Base-by-base conservation (phyloP, 352 stramenopile species). In the Pilasporangium apinafurcum region DNA sequence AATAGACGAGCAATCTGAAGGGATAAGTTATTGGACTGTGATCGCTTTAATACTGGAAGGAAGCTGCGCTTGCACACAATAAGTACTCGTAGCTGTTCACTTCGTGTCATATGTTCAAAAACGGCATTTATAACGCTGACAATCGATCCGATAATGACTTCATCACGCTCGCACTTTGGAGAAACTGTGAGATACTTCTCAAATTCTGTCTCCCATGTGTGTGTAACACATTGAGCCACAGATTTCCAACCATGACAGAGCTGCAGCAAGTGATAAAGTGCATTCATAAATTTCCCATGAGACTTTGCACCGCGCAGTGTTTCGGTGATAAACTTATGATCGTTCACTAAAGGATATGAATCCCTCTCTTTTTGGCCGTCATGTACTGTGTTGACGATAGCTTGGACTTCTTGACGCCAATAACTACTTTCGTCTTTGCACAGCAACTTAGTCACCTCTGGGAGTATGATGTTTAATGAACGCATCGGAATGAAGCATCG, bases 251-350 rank as follows among this genome's bases (percentile, higher is more conserved):
- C 58, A 28, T 52, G 28, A 6, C 64, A 68, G 1, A 75, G 47
- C 21, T 63, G 65, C 26, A 76, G 51, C 38, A 81, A 42, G 31
- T 78, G 57, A 34, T 86, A 89, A 4, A 86, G 10, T 14, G 64
- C 71, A 36, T 89, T 85, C 30, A 86, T 34, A 25, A 78, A 89
- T 20, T 61, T 72, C 1, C 58, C 59, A 37, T 84, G 72, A n/a
- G 76, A 84, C 26, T 68, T 56, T 9, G 72, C 76, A 6, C 26
- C 31, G 21, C 48, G 63, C 12, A 83, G 39, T 10, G 51, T 74
- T 30, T 56, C 30, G 21, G 57, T 28, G 2, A 80, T 28, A 17
- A 61, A 37, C 5, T 31, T 26, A 21, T 71, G 56, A 30, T 80
- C 69, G 12, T 26, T 18, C 31, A 17, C 34, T 8, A 52, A 7